Evolutionary conservation across 1,284 basidiomycete genomes (phyloP).

Genomic region (Irpex sp.): DNA sequence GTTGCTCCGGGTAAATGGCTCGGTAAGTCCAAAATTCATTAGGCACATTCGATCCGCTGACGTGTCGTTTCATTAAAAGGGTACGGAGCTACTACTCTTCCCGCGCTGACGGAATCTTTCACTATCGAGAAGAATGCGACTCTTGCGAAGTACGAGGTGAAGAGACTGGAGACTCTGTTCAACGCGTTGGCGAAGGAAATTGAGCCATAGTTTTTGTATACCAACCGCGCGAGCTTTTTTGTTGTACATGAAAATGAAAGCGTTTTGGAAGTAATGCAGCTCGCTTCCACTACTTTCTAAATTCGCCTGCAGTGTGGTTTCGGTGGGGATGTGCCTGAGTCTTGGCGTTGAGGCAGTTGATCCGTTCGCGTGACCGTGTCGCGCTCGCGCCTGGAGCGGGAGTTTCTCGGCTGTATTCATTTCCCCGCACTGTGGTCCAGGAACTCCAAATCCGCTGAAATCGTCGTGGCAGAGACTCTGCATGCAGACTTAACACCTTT

Average conservation of each 20-base stretch:
- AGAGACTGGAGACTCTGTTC: constrained; percentile 57
- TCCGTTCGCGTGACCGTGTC: no score
- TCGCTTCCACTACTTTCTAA: no score
- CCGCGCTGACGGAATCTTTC: constrained; percentile 80
- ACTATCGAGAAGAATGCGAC: constrained; percentile 63
- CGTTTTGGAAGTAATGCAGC: no score
- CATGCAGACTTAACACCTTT: constrained; percentile 1
- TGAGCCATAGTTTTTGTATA: constrained; percentile 1
- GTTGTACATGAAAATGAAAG: background rate
- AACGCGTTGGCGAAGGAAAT: constrained; percentile 23
- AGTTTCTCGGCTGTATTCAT: background rate
- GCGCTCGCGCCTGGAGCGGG: background rate
- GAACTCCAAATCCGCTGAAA: background rate
- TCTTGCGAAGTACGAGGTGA: constrained; percentile 63
- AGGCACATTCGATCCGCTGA: constrained; percentile 4
- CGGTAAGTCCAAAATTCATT: constrained; percentile 42
- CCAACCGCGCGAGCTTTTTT: background rate
- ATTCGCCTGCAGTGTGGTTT: background rate
- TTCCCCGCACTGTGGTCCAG: constrained; percentile 10
- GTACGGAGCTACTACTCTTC: constrained; percentile 87
- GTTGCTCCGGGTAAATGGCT: constrained; percentile 91
- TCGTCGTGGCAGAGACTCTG: constrained; percentile 3
- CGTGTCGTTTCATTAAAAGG: constrained; percentile 37
- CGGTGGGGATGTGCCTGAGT: background rate
- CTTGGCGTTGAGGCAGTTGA: background rate